Evolutionary conservation across 805 yeast species (phyloP), one percentile per base, ranked within the genome.

Genomic region (Yarrowia sp.): DNA sequence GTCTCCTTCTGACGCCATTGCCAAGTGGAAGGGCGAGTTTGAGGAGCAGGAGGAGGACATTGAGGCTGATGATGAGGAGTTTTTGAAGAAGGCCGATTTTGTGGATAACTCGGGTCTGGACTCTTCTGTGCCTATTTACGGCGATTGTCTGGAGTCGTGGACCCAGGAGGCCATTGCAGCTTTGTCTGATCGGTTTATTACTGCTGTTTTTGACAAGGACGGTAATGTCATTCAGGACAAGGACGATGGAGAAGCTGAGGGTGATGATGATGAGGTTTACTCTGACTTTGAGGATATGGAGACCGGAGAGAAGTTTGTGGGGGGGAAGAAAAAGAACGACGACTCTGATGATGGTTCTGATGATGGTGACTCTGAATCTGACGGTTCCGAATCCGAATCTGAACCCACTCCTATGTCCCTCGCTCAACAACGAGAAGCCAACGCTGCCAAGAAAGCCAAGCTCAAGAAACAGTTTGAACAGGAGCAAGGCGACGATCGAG

Each of bases 371-470:
- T 75, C 70, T 11, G 76, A 68, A 14, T 75, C 69, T 3, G 78
- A 73, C 6, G 58, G 68, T 14, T 76, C 69, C 3, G 78, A 73
- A 8, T 78, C 76, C n/a, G 80, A 75, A 10, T 69, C 11, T 0
- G 83, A 81, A 38, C 71, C 73, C 32, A 78, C 76, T 17, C 82
- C 63, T 28, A 58, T 58, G 63, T 40, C 51, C 14, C 78, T 93
- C 0, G 77, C 88, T 36, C 96, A 88, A 66, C 86, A 89, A 72
- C 87, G 85, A 74, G 85, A 98, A 74, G 86, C 84, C 62, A 77
- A 92, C 72, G 96, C 98, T 1, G 85, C 87, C 67, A 92, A 89
- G 79, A 96, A 95, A 72, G 98, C 92, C 68, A 87, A 89, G 71
- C 80, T 93, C 66, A 86, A 92, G 66, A 81, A 90, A 71, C 98